phyloP scores from a whole-genome alignment of 78 protist genomes.

The Dictyostelium intermedium region DNA sequence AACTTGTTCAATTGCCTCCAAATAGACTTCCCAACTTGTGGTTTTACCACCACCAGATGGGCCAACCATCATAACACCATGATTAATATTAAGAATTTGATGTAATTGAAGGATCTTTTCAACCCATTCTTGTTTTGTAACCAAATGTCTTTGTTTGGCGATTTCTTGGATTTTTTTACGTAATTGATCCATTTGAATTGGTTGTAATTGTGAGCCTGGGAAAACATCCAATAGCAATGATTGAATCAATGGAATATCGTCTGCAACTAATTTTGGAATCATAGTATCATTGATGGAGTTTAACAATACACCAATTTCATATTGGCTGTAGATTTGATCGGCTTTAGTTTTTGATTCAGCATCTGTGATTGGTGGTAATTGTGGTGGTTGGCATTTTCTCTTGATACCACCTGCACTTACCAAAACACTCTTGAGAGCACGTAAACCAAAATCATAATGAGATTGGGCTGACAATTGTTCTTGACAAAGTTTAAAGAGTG shows the following conservation, averaged over 20 bases:
- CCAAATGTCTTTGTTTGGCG: constrained; percentile 69
- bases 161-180: constrained; percentile 20
- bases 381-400: constrained; percentile 68
- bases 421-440: constrained; percentile 97
- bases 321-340: constrained; percentile 21
- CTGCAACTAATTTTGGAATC: constrained; percentile 95
- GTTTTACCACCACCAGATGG: constrained; percentile 96
- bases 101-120: constrained; percentile 94
- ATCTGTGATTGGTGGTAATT: not conserved
- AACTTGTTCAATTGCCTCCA: constrained; percentile 87
- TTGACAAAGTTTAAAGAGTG: constrained; percentile 95
- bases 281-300: constrained; percentile 89
- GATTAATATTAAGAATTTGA: constrained; percentile 93
- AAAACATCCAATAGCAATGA: constrained; percentile 92
- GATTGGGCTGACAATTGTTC: constrained; percentile 95
- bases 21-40: constrained; percentile 90
- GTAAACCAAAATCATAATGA: constrained; percentile 99
- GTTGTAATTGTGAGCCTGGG: constrained; percentile 85
- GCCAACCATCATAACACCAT: constrained; percentile 98
- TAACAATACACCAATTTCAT: constrained; percentile 85
- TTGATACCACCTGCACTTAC: constrained; percentile 95
- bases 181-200: constrained; percentile 36
- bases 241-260: constrained; percentile 92
- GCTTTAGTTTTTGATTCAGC: constrained; percentile 23
- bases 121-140: constrained; percentile 80